Percentiles rank a stretch among this genome's conserved stretches.
These are phyloP conservation scores for Colletotrichum tropicale DNA, from an alignment of 2,329 filamentous ascomycete species.

Conservation along the genomic window DNA sequence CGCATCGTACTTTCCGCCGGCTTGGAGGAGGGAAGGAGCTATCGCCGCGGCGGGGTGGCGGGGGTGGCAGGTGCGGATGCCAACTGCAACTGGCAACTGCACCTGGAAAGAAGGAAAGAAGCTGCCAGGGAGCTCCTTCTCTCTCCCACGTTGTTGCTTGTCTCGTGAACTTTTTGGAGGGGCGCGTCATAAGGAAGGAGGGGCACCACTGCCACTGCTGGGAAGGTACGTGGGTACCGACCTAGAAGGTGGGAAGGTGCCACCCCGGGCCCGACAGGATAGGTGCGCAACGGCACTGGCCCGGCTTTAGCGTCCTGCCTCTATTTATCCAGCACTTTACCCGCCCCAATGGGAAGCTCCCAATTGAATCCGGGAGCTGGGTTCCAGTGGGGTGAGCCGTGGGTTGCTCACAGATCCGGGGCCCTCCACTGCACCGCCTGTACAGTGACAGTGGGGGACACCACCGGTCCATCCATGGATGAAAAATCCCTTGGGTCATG, in stretches of 20 bases:
- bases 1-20: background rate
- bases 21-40: background rate
- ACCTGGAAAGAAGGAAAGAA: background rate
- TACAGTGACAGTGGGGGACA: background rate
- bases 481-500: background rate
- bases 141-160: background rate
- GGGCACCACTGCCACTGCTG: background rate
- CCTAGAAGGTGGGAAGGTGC: background rate
- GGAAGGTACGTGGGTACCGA: too few relatives aligned
- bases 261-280: background rate
- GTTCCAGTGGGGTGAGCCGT: background rate
- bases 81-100: background rate
- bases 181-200: background rate
- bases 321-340: slow-evolving; percentile 18
- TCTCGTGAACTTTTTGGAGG: background rate
- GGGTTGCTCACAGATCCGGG: background rate
- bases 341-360: slow-evolving; percentile 9
- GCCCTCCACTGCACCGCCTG: background rate
- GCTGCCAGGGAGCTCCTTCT: background rate
- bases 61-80: background rate
- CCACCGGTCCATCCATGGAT: background rate
- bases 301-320: slow-evolving; percentile 7
- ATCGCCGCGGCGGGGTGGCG: background rate
- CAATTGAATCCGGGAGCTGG: slow-evolving; percentile 3
- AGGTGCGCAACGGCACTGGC: slow-evolving; percentile 17